These are phyloP conservation scores for Nannizziopsis barbatae DNA, from an alignment of 2,329 filamentous ascomycete species.

Conservation along the genomic window DNA sequence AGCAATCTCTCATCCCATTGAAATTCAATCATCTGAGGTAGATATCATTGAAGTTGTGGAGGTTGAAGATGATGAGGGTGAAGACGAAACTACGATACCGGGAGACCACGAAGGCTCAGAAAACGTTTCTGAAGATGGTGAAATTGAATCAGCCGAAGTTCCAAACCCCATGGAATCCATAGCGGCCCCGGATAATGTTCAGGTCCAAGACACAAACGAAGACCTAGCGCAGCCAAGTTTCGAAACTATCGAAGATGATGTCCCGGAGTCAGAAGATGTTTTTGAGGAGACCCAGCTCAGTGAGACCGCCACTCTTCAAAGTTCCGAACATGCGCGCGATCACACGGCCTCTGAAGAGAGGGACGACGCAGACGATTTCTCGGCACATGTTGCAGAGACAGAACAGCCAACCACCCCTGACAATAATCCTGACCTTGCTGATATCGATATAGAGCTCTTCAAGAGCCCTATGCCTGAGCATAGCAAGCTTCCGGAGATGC, in stretches of 20 bases:
- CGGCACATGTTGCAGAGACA: slow-evolving; percentile 10
- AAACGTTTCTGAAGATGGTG: slow-evolving; percentile 5
- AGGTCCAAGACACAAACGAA: slow-evolving; percentile 7
- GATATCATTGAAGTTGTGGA: not conserved
- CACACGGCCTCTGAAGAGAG: not conserved
- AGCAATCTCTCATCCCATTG: not conserved
- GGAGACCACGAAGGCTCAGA: not conserved
- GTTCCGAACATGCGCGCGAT: not conserved
- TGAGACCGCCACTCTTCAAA: not conserved
- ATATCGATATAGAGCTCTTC: slow-evolving; percentile 26
- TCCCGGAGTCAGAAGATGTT: not conserved
- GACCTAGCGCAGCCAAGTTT: not conserved
- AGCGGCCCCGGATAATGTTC: too few species aligned
- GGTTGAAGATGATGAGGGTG: not conserved
- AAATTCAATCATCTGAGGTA: not conserved
- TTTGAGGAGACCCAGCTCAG: not conserved
- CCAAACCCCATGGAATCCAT: too few species aligned
- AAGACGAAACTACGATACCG: not conserved
- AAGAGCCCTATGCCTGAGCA: slow-evolving; percentile 17
- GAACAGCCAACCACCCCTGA: slow-evolving; percentile 14
- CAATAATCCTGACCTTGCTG: slow-evolving; percentile 22
- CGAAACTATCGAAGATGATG: not conserved
- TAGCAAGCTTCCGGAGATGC: not conserved
- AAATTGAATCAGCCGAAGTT: not conserved
- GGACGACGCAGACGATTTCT: not conserved